These are phyloP conservation scores for Bruguiera parviflora DNA, from an alignment of 345 rosid species.

Conservation along the genomic window DNA sequence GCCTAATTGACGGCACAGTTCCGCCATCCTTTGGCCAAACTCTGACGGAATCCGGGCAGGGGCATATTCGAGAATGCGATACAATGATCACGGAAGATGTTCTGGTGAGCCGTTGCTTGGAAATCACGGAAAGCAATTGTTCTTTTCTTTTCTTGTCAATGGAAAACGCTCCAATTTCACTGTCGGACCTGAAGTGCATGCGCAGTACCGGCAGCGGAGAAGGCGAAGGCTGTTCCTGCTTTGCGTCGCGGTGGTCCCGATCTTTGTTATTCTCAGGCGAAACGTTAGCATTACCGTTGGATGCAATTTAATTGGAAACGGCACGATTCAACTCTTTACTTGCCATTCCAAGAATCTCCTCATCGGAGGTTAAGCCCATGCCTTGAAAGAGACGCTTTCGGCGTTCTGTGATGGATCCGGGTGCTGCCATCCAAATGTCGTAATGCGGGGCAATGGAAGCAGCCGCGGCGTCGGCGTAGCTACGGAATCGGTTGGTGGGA, in stretches of 20 bases:
- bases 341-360: conserved; percentile 33
- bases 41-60: conserved; percentile 38
- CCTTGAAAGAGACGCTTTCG: conserved; percentile 66
- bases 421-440: conserved; percentile 84
- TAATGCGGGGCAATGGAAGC: conserved; percentile 43
- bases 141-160: conserved; percentile 53
- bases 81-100: conserved; percentile 52
- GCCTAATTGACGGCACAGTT: conserved; percentile 10
- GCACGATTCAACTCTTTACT: conserved; percentile 27
- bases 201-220: conserved; percentile 36
- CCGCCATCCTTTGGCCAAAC: conserved; percentile 24
- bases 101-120: conserved; percentile 67
- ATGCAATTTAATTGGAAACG: conserved; percentile 21
- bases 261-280: not conserved
- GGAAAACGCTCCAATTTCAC: conserved; percentile 54
- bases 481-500: conserved; percentile 20
- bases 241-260: not conserved
- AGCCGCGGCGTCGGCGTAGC: conserved; percentile 15
- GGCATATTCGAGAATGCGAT: conserved; percentile 34
- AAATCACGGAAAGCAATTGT: conserved; percentile 49
- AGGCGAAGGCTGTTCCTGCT: conserved; percentile 9
- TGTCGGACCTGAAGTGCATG: conserved; percentile 66
- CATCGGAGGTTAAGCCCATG: conserved; percentile 60
- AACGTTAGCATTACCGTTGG: not conserved
- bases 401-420: conserved; percentile 72